These are phyloP conservation scores for Pisolithus sp. DNA, from an alignment of 768 basidiomycete species.

Conservation along the genomic window DNA sequence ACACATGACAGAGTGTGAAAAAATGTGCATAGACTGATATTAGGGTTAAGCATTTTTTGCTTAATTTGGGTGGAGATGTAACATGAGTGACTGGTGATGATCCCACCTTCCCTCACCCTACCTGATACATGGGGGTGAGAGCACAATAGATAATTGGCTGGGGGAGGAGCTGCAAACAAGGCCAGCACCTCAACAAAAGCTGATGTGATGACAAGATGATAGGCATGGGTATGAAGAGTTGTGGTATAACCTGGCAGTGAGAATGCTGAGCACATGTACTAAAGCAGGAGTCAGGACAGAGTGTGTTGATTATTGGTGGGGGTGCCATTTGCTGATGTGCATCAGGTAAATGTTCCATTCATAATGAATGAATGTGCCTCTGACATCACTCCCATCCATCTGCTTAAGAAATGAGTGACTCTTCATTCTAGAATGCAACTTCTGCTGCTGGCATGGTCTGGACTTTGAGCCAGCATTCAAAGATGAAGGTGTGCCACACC, in stretches of 20 bases:
- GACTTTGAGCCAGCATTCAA: constrained; percentile 49
- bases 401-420: constrained; percentile 46
- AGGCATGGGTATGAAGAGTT: constrained; percentile 41
- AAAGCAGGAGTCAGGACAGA: constrained; percentile 37
- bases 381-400: constrained; percentile 52
- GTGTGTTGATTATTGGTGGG: constrained; percentile 62
- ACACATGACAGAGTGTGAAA: too few species aligned
- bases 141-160: too few species aligned
- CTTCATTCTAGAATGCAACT: constrained; percentile 53
- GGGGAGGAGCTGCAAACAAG: too few species aligned
- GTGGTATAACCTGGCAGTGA: constrained; percentile 45
- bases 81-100: too few species aligned
- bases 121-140: too few species aligned
- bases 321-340: constrained; percentile 38
- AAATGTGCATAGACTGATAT: too few species aligned
- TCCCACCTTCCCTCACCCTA: too few species aligned
- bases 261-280: constrained; percentile 44
- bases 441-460: too few species aligned
- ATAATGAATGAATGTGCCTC: constrained; percentile 48
- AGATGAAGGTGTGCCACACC: constrained; percentile 35
- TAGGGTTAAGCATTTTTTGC: too few species aligned
- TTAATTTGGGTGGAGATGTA: too few species aligned
- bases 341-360: too few species aligned
- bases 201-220: not conserved
- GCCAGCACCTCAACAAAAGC: too few species aligned